Conservation (phyloP, 805 yeast species). For the Teunomyces atbi region DNA sequence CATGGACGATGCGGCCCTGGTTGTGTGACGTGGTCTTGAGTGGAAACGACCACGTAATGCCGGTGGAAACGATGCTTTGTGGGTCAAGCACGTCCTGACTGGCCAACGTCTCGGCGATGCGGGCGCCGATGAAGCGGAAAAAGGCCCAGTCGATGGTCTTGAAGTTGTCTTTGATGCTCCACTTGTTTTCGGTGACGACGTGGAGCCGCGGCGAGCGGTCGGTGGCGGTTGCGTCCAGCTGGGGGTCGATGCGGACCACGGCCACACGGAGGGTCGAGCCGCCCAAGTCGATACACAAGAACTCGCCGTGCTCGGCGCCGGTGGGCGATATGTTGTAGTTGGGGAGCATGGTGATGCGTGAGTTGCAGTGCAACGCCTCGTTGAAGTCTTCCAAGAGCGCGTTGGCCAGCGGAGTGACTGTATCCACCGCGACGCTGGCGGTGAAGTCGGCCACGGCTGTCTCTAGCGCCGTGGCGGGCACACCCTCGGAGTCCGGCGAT, state of each 20-base stretch:
- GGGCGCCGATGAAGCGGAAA: slow-evolving; percentile 41
- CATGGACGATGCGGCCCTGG: slow-evolving; percentile 46
- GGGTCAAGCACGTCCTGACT: slow-evolving; percentile 16
- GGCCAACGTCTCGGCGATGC: slow-evolving; percentile 28
- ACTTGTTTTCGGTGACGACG: slow-evolving; percentile 30
- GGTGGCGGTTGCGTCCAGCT: background rate
- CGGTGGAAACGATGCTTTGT: slow-evolving; percentile 30
- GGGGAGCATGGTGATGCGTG: slow-evolving; percentile 39
- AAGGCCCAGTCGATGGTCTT: slow-evolving; percentile 43
- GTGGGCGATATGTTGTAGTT: slow-evolving; percentile 37
- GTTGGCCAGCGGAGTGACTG: slow-evolving; percentile 10
- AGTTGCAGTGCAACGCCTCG: slow-evolving; percentile 25
- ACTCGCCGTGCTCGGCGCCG: slow-evolving; percentile 38
- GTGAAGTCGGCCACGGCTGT: slow-evolving; percentile 7
- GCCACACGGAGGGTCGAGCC: slow-evolving; percentile 53
- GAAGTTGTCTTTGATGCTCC: slow-evolving; percentile 37
- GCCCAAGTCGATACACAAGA: slow-evolving; percentile 53
- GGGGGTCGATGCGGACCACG: slow-evolving; percentile 29
- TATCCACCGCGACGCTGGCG: slow-evolving; percentile 8
- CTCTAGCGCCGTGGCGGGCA: background rate
- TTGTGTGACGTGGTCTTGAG: slow-evolving; percentile 40
- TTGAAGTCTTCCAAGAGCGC: slow-evolving; percentile 21
- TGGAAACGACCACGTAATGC: slow-evolving; percentile 61
- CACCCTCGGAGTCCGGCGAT: slow-evolving; percentile 2
- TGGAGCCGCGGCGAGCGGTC: slow-evolving; percentile 23